Conservation (phyloP, 352 stramenopile species). For the Phytopythium ostracodes region DNA sequence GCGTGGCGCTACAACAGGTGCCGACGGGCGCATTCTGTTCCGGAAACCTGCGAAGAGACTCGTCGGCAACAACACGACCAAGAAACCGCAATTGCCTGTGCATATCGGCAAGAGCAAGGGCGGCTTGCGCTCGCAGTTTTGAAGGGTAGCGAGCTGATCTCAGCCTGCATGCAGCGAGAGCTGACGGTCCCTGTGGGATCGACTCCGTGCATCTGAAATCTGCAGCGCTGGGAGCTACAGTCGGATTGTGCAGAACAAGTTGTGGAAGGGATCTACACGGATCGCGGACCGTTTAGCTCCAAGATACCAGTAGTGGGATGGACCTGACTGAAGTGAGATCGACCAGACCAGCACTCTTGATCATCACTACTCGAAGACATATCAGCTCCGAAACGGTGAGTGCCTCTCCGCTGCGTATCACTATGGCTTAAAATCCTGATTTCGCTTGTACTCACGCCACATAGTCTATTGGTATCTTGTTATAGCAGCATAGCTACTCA, state of each 20-base stretch:
- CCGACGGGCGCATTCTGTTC: slow-evolving; percentile 66
- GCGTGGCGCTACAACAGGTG: slow-evolving; percentile 14
- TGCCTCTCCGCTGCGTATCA: background rate
- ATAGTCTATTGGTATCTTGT: no score
- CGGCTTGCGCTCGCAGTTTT: slow-evolving; percentile 75
- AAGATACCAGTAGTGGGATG: background rate
- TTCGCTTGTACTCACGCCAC: background rate
- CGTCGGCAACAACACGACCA: slow-evolving; percentile 11
- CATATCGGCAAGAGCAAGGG: slow-evolving; percentile 84
- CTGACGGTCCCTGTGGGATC: no score
- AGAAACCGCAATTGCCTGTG: slow-evolving; percentile 54
- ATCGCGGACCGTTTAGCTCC: background rate
- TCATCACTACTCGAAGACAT: background rate
- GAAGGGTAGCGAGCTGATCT: background rate
- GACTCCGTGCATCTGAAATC: no score
- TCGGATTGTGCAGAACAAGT: background rate
- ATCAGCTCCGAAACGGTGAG: background rate
- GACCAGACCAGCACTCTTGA: background rate
- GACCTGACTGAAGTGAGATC: background rate
- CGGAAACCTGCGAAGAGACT: slow-evolving; percentile 42
- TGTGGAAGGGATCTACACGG: background rate
- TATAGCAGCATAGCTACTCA: no score
- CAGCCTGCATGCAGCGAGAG: no score
- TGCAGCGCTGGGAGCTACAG: no score
- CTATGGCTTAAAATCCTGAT: background rate